Conservation (phyloP, 768 basidiomycete species). For the Guyanaporus albipodus region DNA sequence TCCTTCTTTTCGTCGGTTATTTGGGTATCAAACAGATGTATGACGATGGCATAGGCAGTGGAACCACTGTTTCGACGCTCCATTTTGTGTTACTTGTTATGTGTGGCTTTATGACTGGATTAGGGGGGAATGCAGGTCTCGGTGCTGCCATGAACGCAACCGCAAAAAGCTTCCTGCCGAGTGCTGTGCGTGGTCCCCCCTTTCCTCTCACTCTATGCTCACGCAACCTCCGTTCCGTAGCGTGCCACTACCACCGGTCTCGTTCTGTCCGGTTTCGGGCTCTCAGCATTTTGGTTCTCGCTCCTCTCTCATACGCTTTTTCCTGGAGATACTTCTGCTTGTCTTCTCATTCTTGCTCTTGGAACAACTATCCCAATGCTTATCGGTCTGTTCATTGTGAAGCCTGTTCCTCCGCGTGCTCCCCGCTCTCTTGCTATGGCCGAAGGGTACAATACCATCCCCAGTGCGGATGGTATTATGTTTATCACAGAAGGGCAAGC, state of each 20-base stretch:
- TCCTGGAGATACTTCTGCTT: slow-evolving; percentile 73
- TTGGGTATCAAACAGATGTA: slow-evolving; percentile 67
- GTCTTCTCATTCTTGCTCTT: slow-evolving; percentile 69
- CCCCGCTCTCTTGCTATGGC: slow-evolving; percentile 16
- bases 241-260: slow-evolving; percentile 73
- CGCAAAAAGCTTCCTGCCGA: slow-evolving; percentile 78
- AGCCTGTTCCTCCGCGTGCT: slow-evolving; percentile 58
- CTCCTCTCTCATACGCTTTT: slow-evolving; percentile 66
- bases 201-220: neutral
- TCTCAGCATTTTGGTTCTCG: slow-evolving; percentile 90
- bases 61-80: slow-evolving; percentile 36
- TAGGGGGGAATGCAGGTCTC: slow-evolving; percentile 72
- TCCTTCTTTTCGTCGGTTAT: slow-evolving; percentile 68
- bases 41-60: slow-evolving; percentile 46
- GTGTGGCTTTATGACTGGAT: slow-evolving; percentile 70
- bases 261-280: slow-evolving; percentile 83
- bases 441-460: slow-evolving; percentile 21
- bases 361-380: slow-evolving; percentile 81
- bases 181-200: slow-evolving; percentile 45
- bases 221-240: slow-evolving; percentile 32
- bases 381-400: slow-evolving; percentile 69
- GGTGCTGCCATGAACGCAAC: slow-evolving; percentile 72
- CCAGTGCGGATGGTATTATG: slow-evolving; percentile 15
- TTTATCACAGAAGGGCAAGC: slow-evolving; percentile 23
- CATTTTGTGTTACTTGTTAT: slow-evolving; percentile 50